Conservation (phyloP, 805 yeast genomes). For the Cyberlindnera misumaiensis region DNA sequence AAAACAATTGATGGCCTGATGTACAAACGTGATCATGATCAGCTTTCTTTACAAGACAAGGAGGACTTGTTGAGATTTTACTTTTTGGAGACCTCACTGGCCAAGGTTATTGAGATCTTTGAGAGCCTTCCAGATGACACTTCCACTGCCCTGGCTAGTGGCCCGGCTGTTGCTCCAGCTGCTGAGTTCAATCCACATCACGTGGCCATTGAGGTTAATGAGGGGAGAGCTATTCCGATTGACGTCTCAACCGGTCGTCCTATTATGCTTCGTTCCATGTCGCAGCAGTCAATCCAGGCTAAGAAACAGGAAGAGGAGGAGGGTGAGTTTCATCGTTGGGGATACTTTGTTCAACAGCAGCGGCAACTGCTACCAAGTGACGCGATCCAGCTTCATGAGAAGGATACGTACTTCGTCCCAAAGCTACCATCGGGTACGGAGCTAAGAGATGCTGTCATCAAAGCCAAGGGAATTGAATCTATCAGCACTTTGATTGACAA, state of each 20-base stretch:
- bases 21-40: conserved; percentile 42
- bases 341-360: conserved; percentile 68
- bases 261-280: conserved; percentile 53
- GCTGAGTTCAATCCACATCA: conserved; percentile 45
- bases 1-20: conserved; percentile 50
- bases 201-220: conserved; percentile 60
- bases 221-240: conserved; percentile 45
- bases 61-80: conserved; percentile 66
- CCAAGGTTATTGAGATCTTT: conserved; percentile 40
- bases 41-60: conserved; percentile 57
- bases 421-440: conserved; percentile 42
- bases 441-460: conserved; percentile 48
- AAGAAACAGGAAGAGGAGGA: conserved; percentile 82
- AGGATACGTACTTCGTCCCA: conserved; percentile 20
- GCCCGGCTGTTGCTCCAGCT: conserved; percentile 38
- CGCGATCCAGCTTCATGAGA: conserved; percentile 6
- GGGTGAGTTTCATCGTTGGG: conserved; percentile 87
- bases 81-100: conserved; percentile 62
- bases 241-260: conserved; percentile 71
- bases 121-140: conserved; percentile 14
- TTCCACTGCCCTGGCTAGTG: conserved; percentile 1
- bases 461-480: conserved; percentile 69
- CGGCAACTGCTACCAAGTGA: conserved; percentile 24
- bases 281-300: conserved; percentile 61
- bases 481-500: conserved; percentile 61